phyloP scores from a whole-genome alignment of 306 rosid genomes.

The Sesbania bispinosa region DNA sequence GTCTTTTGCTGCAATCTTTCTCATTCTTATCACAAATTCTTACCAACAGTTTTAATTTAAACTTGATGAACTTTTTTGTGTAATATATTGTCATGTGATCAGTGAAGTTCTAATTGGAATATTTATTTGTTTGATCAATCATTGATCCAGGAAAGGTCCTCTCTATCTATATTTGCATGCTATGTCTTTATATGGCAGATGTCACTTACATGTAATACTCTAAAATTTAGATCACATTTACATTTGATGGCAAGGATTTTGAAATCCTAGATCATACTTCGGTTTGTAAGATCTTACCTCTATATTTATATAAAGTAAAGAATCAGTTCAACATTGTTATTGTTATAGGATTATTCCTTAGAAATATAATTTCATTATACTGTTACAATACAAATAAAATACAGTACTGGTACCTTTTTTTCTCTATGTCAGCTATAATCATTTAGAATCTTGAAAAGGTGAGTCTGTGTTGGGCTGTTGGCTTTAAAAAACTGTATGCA shows the following conservation, averaged over 20 bases:
- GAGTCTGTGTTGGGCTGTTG: background rate
- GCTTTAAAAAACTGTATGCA: background rate
- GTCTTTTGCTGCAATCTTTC: background rate
- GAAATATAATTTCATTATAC: background rate
- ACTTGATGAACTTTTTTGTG: background rate
- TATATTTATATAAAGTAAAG: too few species aligned
- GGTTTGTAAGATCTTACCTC: background rate
- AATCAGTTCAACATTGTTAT: too few species aligned
- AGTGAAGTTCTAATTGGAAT: background rate
- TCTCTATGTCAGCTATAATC: background rate
- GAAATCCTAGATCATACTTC: background rate
- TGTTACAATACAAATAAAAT: background rate
- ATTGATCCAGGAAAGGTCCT: background rate
- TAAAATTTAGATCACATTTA: background rate
- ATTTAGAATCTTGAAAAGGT: background rate
- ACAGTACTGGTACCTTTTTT: background rate
- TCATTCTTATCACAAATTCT: slow-evolving; percentile 3
- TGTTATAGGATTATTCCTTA: background rate
- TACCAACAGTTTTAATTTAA: background rate
- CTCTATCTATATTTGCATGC: slow-evolving; percentile 9
- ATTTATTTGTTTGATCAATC: background rate
- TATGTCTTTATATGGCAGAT: background rate
- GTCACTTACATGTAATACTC: background rate
- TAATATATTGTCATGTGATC: background rate
- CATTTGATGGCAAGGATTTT: background rate